Percentiles rank a stretch among this genome's conserved stretches.
Conservation (phyloP, 2,329 filamentous ascomycete species). For the Aspergillus pseudonomiae region DNA sequence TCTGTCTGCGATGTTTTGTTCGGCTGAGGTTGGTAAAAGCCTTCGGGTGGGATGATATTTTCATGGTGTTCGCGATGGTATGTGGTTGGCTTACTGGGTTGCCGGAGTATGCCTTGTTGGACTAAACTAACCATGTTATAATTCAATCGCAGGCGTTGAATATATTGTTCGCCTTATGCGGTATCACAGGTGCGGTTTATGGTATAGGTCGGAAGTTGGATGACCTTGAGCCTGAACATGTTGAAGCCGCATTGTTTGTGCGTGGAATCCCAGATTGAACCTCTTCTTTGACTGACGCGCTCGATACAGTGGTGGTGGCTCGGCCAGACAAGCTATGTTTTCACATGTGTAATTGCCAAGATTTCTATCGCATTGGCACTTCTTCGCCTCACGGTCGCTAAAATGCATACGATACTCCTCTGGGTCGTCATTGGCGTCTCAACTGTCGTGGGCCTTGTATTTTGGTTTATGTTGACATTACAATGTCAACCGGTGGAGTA, state of each 20-base stretch:
- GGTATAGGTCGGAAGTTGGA: constrained; percentile 33
- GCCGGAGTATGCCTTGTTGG: not conserved
- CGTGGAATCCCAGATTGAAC: constrained; percentile 11
- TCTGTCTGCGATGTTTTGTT: constrained; percentile 42
- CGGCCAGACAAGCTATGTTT: constrained; percentile 59
- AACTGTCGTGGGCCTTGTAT: constrained; percentile 49
- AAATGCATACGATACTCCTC: constrained; percentile 51
- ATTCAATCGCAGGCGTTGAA: constrained; percentile 29
- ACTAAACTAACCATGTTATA: not conserved
- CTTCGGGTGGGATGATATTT: constrained; percentile 43
- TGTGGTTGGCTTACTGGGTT: constrained; percentile 7
- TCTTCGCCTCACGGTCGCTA: constrained; percentile 53
- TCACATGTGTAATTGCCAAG: constrained; percentile 53
- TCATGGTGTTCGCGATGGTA: constrained; percentile 44
- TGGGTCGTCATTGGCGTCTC: constrained; percentile 52
- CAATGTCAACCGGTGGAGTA: constrained; percentile 57
- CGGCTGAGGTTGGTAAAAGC: constrained; percentile 36
- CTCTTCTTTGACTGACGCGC: not conserved
- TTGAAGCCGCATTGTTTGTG: constrained; percentile 40
- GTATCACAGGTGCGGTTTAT: constrained; percentile 37
- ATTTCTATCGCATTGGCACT: constrained; percentile 59
- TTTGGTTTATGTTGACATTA: constrained; percentile 55
- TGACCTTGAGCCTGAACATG: constrained; percentile 22
- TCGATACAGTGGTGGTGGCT: constrained; percentile 53
- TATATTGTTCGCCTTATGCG: constrained; percentile 40